Base-by-base conservation (phyloP, 108 stramenopile genomes). In the Cyclotella sp. region DNA sequence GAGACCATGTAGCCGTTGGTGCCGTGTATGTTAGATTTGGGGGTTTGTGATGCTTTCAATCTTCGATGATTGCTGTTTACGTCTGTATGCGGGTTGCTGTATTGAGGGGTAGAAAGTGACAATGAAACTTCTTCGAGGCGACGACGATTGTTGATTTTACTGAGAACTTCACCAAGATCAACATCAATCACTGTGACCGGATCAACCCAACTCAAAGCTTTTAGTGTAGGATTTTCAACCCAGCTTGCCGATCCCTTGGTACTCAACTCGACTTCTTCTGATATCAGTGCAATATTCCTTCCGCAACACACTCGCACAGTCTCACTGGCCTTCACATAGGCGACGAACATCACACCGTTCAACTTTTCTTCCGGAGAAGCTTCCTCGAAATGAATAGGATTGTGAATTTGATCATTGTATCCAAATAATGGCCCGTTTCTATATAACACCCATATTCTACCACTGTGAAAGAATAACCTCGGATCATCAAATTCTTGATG, bases 1-100 rank as follows among this genome's bases (percentile, higher is more conserved):
- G 90, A 79, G 19, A 93, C 82, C 88, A 96, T 86, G 70, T 91
- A 93, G 4, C 88, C 93, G 49, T 93, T 93, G 24, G 93, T 93
- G 18, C 95, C 95, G 79, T 93, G 95, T 59, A 93, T 80, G 54
- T 79, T 73, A 21, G 73, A 82, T 69, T 73, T 84, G 7, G 58
- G 46, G 39, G 58, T 29, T 67, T 59, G 29, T 44, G 42, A 59
- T 75, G 0, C 49, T 52, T 41, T 57, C 43, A 77, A 72, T 41
- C 76, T 70, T 13, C 82, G 83, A 80, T 78, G 73, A 45, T 47
- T 30, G 52, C 54, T 28, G 19, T 12, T 6, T 5, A 34, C 6
- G 6, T 34, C 6, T 34, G 34, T 34, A 34, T 34, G 34, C 34
- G 34, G 0, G 1, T 8, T 51, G 49, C 8, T 51, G 49, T 3